Percentiles rank a stretch among this genome's conserved stretches.
These are phyloP conservation scores for Herpetomonas samuelpessoai DNA, from an alignment of 208 protist species.

Conservation along the genomic window DNA sequence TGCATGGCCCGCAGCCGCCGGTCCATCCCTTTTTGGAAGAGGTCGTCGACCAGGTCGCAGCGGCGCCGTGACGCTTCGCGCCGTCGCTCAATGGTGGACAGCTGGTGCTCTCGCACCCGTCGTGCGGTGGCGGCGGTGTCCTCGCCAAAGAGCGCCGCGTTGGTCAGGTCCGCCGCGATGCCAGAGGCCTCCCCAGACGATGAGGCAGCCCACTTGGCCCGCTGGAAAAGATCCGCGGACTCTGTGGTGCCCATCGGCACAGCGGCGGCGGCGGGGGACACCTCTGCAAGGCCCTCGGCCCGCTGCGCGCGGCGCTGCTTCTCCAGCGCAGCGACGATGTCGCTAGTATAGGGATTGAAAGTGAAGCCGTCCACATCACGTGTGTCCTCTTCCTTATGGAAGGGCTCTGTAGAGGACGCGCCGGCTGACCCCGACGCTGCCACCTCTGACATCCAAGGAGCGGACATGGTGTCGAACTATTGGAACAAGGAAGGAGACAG, in stretches of 20 bases:
- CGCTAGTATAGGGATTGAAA: slow-evolving; percentile 15
- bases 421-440: too few relatives aligned
- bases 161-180: not conserved
- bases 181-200: too few relatives aligned
- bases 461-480: too few relatives aligned
- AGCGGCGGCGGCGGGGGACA: not conserved
- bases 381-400: too few relatives aligned
- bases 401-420: too few relatives aligned
- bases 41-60: slow-evolving; percentile 78
- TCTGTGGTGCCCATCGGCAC: too few relatives aligned
- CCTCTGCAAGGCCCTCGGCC: too few relatives aligned
- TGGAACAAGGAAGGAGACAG: too few relatives aligned
- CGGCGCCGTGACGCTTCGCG: slow-evolving; percentile 25
- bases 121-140: slow-evolving; percentile 17
- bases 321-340: slow-evolving; percentile 18
- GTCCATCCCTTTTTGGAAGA: slow-evolving; percentile 58
- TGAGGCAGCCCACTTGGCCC: too few relatives aligned
- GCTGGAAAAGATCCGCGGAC: too few relatives aligned
- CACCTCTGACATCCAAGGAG: too few relatives aligned
- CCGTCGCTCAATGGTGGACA: slow-evolving; percentile 38
- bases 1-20: slow-evolving; percentile 63
- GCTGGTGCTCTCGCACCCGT: slow-evolving; percentile 36
- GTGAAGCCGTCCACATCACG: not conserved
- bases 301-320: too few relatives aligned
- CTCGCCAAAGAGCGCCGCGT: slow-evolving; percentile 7